Base-by-base conservation (phyloP, 2,329 filamentous ascomycete species). In the Claviceps citrina region DNA sequence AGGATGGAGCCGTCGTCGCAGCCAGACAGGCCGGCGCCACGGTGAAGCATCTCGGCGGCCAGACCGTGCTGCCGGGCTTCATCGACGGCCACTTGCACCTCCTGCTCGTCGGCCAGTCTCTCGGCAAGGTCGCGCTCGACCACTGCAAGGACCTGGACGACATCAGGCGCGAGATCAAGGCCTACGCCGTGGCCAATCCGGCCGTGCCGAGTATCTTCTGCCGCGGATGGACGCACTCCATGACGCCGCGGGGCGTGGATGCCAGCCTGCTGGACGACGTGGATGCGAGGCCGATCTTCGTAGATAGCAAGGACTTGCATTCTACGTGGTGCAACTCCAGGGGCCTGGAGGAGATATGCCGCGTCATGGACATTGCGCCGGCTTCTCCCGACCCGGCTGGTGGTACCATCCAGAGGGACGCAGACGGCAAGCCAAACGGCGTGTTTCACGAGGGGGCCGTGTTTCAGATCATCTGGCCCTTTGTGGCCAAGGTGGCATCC, bases 71-170 rank as follows among this genome's bases (percentile, higher is more conserved):
- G 2, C 71, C 71, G 0, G 65, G 70, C 12, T 75, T 76, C 54
- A 66, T 75, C 30, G 71, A 76, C 43, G 70, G 68, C 5, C 71
- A 76, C 44, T 63, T 73, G 54, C 71, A 76, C 48, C 59, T 76
- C 8, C 59, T 75, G 0, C 57, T 70, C 8, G 59, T 73, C 0
- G 71, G 71, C 1, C 68, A 73, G 44, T 65, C 68, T 0, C 58
- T 75, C 15, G 62, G 59, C 22, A 73, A 73, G 49, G 58, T 71
- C 16, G 56, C 59, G 18, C 54, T 76, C 1, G 63, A 67, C 16
- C 54, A 59, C 13, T 73, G 70, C 51, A 62, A 61, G 44, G 60
- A 55, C 35, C 50, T 73, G 1, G 60, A 59, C 1, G 70, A 74
- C 20, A 73, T 76, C 27, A 59, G 67, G 9, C 45, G 50, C 2